Base-by-base conservation (phyloP, 2,329 filamentous ascomycete genomes). In the Ascochyta fabae region DNA sequence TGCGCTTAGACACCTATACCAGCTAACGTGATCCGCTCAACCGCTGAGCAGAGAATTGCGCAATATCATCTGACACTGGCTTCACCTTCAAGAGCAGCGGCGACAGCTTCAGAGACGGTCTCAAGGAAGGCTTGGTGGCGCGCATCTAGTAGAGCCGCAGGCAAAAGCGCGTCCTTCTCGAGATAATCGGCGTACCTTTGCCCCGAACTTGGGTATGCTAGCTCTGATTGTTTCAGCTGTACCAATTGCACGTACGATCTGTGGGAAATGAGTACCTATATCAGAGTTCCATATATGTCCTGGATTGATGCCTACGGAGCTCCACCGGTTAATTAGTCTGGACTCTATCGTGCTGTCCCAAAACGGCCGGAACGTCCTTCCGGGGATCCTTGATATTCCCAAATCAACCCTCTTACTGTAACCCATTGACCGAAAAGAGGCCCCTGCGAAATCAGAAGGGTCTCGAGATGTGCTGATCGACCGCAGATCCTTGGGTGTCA, bases 321-420 rank as follows among this genome's bases (percentile, higher is more conserved):
- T 39, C 44, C 39, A 48, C 51, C 51, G 45, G 51, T 29, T 48
- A 53, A 54, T 54, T 15, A 43, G 48, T 44, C 16, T 36, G 23
- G 44, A 48, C 33, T 43, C 16, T 34, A 44, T 48, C n/a, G 19
- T 12, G 34, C 26, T 44, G 34, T 40, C 51, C 44, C 51, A 44
- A 44, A 48, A 40, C 39, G 45, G 45, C 12, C 45, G 33, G 39
- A n/a, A 40, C 34, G 26, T 13, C 7, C n/a, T 48, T 29, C 51
- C 39, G 40, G 22, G 33, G 22, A 34, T 31, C 45, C 40, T 23
- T 48, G 44, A 27, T 26, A 8, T 31, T 6, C 34, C 39, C 39
- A 44, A 43, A 44, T 9, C 24, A 40, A 44, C 8, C 33, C 40
- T 27, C 40, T n/a, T 39, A 34, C 9, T 39, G 39, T 35, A 4